A percentile compares a stretch with the other conserved stretches of the same genome.
Conservation (phyloP, 2,329 filamentous ascomycete genomes). For the Aspergillus sp. region DNA sequence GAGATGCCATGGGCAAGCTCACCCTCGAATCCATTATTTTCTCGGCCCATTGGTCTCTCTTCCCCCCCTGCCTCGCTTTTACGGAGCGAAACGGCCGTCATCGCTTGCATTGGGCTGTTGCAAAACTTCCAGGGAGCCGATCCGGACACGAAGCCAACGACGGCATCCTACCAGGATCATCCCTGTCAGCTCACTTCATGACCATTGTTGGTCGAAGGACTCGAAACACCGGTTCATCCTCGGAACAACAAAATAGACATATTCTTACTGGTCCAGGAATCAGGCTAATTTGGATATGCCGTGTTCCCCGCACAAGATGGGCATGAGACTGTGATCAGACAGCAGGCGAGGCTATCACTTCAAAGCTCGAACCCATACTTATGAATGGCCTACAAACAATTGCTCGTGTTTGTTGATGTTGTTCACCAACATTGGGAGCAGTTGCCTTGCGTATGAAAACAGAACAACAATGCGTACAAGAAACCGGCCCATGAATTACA, state of each 20-base stretch:
- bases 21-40: not conserved
- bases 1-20: not conserved
- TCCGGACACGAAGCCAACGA: not conserved
- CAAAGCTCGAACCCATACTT: not conserved
- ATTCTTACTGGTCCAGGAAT: conserved; percentile 3
- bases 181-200: conserved; percentile 2
- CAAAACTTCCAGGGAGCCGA: not conserved
- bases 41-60: not conserved
- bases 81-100: not conserved
- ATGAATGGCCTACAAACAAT: not conserved
- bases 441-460: not conserved
- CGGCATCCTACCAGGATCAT: not conserved
- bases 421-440: not conserved
- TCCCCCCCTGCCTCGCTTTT: not conserved
- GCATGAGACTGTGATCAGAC: not conserved
- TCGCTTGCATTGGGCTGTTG: conserved; percentile 1
- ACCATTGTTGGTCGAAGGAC: conserved; percentile 1
- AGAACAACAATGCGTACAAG: too few species aligned
- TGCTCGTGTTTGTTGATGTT: not conserved
- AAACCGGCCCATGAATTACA: too few species aligned
- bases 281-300: conserved; percentile 8
- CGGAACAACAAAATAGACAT: not conserved
- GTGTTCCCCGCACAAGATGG: conserved; percentile 10
- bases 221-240: conserved; percentile 8
- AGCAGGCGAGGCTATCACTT: not conserved